Conservation (phyloP, 139 green algal species). For the Chlorella sp. region DNA sequence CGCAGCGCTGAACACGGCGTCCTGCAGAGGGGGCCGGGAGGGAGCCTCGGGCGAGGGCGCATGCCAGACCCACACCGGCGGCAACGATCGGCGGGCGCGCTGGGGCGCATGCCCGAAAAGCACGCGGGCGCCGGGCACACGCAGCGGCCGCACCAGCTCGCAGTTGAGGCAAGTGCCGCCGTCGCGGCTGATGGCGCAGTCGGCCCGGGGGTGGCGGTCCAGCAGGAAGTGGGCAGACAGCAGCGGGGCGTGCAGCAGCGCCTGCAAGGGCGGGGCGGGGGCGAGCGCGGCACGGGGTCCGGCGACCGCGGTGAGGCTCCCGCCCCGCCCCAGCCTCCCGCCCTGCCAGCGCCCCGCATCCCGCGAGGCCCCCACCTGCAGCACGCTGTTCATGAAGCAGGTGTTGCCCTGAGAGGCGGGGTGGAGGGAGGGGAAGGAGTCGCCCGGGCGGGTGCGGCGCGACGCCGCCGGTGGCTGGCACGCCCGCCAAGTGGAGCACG, state of each 20-base stretch:
- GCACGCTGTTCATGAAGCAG: conserved; percentile 96
- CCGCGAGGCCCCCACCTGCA: conserved; percentile 69
- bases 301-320: background rate
- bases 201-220: conserved; percentile 54
- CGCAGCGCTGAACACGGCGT: conserved; percentile 59
- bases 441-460: too few species aligned
- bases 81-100: too few species aligned
- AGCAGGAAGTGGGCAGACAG: conserved; percentile 77
- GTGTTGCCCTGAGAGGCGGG: too few species aligned
- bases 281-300: background rate
- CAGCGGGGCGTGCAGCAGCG: conserved; percentile 79
- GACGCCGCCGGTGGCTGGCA: too few species aligned
- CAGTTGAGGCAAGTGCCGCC: conserved; percentile 45
- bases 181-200: conserved; percentile 34
- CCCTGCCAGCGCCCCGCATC: too few species aligned
- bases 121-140: too few species aligned
- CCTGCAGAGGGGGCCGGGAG: conserved; percentile 37
- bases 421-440: too few species aligned
- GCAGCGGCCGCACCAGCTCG: conserved; percentile 45
- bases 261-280: conserved; percentile 50
- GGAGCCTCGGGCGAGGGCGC: too few species aligned
- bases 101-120: too few species aligned
- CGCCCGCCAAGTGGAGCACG: too few species aligned
- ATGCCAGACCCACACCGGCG: too few species aligned
- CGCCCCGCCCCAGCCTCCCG: too few species aligned